Percentiles rank a stretch among this genome's conserved stretches.
Evolutionary conservation across 1,284 basidiomycete genomes (phyloP).

Genomic region (Puccinia brachypodii): DNA sequence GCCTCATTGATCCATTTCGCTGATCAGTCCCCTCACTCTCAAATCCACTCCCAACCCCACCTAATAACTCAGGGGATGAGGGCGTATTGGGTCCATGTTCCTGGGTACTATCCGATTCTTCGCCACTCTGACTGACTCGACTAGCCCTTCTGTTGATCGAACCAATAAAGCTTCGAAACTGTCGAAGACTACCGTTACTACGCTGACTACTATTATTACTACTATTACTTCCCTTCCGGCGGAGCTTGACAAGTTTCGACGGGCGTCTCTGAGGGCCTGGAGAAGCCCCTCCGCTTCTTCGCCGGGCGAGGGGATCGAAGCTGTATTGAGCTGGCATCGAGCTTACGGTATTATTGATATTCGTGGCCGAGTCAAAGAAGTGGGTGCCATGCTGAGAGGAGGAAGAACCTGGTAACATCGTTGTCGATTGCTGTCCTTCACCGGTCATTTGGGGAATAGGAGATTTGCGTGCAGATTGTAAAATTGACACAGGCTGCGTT

Average conservation of each 20-base stretch:
- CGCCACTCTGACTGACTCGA: conserved; percentile 26
- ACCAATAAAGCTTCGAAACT: conserved; percentile 17
- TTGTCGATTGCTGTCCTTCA: background rate
- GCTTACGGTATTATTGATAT: background rate
- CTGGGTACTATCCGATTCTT: conserved; percentile 29
- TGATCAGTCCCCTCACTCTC: conserved; percentile 21
- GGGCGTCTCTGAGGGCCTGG: conserved; percentile 22
- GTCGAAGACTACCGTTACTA: conserved; percentile 16
- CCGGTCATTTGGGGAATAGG: background rate
- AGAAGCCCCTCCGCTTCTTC: background rate
- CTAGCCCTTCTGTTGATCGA: conserved; percentile 20
- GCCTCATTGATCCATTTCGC: conserved; percentile 20
- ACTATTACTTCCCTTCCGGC: conserved; percentile 11
- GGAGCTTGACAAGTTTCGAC: conserved; percentile 26
- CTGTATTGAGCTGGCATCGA: background rate
- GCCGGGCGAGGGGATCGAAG: background rate
- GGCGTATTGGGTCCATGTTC: conserved; percentile 18
- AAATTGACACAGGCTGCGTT: background rate
- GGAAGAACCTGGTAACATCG: conserved; percentile 7
- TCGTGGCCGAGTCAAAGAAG: background rate
- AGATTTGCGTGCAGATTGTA: background rate
- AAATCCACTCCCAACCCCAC: conserved; percentile 3
- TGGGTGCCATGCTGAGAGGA: background rate
- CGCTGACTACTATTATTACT: conserved; percentile 30
- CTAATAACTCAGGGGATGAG: background rate